A percentile compares a stretch with the other conserved stretches of the same genome.
Evolutionary conservation across 805 yeast species (phyloP).

Genomic region (Spathaspora girioi): DNA sequence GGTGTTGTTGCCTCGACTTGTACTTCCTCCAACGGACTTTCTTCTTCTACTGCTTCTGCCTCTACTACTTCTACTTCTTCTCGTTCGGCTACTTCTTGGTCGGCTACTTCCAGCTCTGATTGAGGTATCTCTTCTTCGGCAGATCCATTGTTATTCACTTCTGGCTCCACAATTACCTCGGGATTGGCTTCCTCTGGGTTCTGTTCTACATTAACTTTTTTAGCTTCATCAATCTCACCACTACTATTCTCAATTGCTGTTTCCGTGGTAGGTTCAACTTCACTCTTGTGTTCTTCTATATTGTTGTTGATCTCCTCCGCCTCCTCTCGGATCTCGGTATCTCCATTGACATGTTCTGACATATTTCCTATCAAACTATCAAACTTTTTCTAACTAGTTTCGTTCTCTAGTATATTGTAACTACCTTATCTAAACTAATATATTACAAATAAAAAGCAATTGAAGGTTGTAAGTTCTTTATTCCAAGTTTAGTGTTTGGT

Average conservation of each 20-base stretch:
- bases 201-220: background rate
- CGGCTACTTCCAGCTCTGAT: background rate
- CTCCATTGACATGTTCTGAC: conserved; percentile 1
- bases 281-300: background rate
- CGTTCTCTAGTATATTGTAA: too few species aligned
- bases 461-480: background rate
- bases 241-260: background rate
- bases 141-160: background rate
- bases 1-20: background rate
- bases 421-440: background rate
- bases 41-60: background rate
- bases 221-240: background rate
- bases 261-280: background rate
- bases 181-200: background rate
- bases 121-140: background rate
- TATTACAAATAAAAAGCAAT: background rate
- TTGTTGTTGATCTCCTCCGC: too few species aligned
- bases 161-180: background rate
- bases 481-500: background rate
- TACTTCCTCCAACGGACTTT: background rate
- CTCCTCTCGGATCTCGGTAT: background rate
- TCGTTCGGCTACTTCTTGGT: background rate
- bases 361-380: background rate
- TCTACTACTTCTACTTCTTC: background rate
- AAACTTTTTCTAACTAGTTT: background rate